phyloP scores from a whole-genome alignment of 345 rosid genomes.

The Hibiscus tridactylites region DNA sequence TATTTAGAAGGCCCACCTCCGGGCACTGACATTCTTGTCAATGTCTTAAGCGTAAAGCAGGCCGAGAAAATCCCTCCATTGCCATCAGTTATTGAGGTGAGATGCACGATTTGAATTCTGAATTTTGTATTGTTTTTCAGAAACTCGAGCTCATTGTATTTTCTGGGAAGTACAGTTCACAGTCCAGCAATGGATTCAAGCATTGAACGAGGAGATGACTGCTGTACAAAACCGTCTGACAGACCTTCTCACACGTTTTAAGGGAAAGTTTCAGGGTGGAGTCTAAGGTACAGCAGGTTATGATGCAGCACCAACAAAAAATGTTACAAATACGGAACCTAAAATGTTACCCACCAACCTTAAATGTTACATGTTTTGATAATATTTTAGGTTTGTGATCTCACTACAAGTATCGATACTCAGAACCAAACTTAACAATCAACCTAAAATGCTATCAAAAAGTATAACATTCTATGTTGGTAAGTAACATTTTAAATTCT shows the following conservation, averaged over 20 bases:
- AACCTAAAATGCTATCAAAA: too few species aligned
- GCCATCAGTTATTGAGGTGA: constrained; percentile 66
- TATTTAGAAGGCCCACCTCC: constrained; percentile 92
- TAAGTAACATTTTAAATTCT: too few species aligned
- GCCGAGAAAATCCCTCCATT: constrained; percentile 56
- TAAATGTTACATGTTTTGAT: too few species aligned
- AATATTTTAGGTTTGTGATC: too few species aligned
- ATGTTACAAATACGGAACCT: too few species aligned
- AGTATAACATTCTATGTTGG: too few species aligned
- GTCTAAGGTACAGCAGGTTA: too few species aligned
- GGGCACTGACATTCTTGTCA: constrained; percentile 76
- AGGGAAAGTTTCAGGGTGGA: constrained; percentile 42
- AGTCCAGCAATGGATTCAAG: constrained; percentile 72
- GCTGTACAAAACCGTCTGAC: constrained; percentile 66
- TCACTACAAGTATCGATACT: too few species aligned
- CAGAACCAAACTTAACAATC: too few species aligned
- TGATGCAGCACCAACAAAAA: too few species aligned
- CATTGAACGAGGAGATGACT: constrained; percentile 32
- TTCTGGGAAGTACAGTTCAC: constrained; percentile 89
- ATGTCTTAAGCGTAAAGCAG: constrained; percentile 58
- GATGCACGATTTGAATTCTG: neutral
- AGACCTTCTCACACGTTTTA: constrained; percentile 69
- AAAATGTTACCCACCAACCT: too few species aligned
- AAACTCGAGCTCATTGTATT: constrained; percentile 83
- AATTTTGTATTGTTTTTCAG: neutral